These are phyloP conservation scores for Cyclostephanos invisitatus DNA, from an alignment of 108 stramenopile genomes.

Conservation along the genomic window DNA sequence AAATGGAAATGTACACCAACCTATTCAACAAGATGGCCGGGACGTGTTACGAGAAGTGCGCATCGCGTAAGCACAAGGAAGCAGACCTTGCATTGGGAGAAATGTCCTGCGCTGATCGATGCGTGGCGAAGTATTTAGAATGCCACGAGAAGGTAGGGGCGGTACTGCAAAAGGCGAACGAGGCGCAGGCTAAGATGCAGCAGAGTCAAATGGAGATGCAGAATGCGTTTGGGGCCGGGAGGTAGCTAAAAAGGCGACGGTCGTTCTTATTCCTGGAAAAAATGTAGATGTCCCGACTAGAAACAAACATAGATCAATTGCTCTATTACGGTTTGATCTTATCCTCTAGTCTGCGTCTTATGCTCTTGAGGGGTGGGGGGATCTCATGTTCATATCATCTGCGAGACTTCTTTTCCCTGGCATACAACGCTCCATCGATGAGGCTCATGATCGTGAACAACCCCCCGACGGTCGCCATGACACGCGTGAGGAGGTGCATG, in stretches of 20 bases:
- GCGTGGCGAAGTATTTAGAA: conserved; percentile 93
- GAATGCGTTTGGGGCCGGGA: conserved; percentile 61
- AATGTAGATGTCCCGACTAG: no score
- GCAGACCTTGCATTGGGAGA: conserved; percentile 92
- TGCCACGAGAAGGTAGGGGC: conserved; percentile 88
- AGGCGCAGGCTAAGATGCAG: conserved; percentile 74
- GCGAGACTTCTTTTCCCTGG: conserved; percentile 42
- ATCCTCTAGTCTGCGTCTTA: no score
- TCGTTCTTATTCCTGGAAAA: no score
- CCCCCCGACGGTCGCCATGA: conserved; percentile 96
- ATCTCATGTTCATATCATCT: not conserved
- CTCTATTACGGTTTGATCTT: no score
- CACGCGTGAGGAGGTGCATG: conserved; percentile 86
- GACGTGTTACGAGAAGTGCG: conserved; percentile 94
- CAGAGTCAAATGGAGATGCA: conserved; percentile 73
- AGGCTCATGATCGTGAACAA: conserved; percentile 85
- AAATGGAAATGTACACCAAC: conserved; percentile 98
- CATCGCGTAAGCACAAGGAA: conserved; percentile 84
- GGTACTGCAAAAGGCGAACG: conserved; percentile 86
- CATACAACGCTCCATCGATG: conserved; percentile 65
- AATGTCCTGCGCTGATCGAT: conserved; percentile 95
- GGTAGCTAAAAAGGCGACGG: not conserved
- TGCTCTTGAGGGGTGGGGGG: no score
- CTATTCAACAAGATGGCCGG: conserved; percentile 92
- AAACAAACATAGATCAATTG: no score